Base-by-base conservation (phyloP, 345 rosid genomes). In the Sisymbrium irio region DNA sequence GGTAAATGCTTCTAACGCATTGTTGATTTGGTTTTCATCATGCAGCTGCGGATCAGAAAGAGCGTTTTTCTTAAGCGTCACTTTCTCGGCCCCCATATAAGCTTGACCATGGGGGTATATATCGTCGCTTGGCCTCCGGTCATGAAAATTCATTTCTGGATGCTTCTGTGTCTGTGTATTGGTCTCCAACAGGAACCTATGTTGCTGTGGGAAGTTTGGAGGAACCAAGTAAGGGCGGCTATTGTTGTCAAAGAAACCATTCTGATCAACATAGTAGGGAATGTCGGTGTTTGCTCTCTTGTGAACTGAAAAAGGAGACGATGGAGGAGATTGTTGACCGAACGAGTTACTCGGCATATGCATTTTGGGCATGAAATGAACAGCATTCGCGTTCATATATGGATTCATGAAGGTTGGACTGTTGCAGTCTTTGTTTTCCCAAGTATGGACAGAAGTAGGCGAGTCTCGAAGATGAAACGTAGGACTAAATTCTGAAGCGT, bases 31-130 rank as follows among this genome's bases (percentile, higher is more conserved):
- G 67, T 72, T 71, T 68, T 79, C 83, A 35, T 82, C 81, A 62
- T 71, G 86, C 67, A 89, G 79, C 60, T 61, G 77, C 2, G 91
- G 81, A 69, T 88, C 91, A 32, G 91, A 87, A 49, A 81, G 76
- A 67, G 84, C 77, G 74, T 85, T 82, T 67, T 83, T 91, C 83
- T 28, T 84, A 28, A 81, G 80, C 39, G 28, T 58, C 49, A 74
- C 65, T 70, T 62, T 75, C 62, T 61, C 79, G 14, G 78, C 55
- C 44, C 54, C 80, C 13, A 12, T 35, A 72, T 78, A 74, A 56
- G 65, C 78, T 66, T 67, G 85, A 61, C 65, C 51, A 73, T 32
- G 54, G 32, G 72, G 83, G 65, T 50, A 64, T 18, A 71, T 57
- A 49, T 88, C 84, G 47, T 77, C 85, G 65, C 83, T 77, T 13